phyloP scores from a whole-genome alignment of 257 asterid genomes.

The Lantana camara region DNA sequence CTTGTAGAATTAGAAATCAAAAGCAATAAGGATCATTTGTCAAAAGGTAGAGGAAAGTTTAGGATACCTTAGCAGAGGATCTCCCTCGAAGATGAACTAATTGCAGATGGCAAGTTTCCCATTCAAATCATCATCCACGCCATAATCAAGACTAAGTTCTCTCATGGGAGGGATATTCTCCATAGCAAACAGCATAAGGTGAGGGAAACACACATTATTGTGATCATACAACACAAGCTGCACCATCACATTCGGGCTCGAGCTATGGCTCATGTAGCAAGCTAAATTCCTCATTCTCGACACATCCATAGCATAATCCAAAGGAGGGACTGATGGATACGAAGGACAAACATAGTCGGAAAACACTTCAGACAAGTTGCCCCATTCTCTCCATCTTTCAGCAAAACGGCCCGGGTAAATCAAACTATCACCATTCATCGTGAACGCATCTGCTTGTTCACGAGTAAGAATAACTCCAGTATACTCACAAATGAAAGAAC shows the following conservation, averaged over 20 bases:
- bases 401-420: conserved; percentile 77
- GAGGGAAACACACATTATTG: conserved; percentile 74
- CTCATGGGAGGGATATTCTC: conserved; percentile 91
- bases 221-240: conserved; percentile 86
- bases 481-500: conserved; percentile 88
- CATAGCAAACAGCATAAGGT: conserved; percentile 83
- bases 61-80: conserved; percentile 33
- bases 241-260: conserved; percentile 72
- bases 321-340: conserved; percentile 65
- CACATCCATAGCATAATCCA: conserved; percentile 89
- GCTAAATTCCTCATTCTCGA: conserved; percentile 87
- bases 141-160: conserved; percentile 87
- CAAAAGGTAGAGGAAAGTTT: not conserved
- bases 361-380: conserved; percentile 60
- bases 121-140: conserved; percentile 71
- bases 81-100: conserved; percentile 31
- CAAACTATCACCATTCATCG: conserved; percentile 87
- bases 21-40: not conserved
- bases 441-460: conserved; percentile 68
- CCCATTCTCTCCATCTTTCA: conserved; percentile 89
- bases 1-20: not conserved
- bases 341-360: conserved; percentile 60
- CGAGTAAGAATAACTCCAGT: conserved; percentile 85
- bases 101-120: conserved; percentile 82
- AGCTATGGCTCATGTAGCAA: conserved; percentile 85